phyloP scores from a whole-genome alignment of 129 eudicot genomes.

The Arctium lappa region DNA sequence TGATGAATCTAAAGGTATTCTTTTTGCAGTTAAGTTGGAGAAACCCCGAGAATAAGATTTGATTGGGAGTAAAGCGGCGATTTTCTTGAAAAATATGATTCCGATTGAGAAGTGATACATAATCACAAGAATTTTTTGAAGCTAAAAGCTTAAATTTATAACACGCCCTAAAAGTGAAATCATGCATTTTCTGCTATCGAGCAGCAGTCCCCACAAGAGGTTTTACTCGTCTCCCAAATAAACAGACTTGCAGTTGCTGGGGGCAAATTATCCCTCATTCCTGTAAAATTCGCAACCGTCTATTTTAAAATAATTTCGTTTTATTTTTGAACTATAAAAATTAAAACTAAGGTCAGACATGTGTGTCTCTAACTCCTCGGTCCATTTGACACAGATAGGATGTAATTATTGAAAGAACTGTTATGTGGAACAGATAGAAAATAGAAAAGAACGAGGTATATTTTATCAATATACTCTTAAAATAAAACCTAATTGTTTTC shows the following conservation, averaged over 20 bases:
- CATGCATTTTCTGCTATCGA: neutral
- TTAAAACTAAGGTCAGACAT: too few relatives aligned
- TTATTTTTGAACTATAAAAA: too few relatives aligned
- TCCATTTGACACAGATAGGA: too few relatives aligned
- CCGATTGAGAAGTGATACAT: constrained; percentile 32
- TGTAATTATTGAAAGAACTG: too few relatives aligned
- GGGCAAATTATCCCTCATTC: neutral
- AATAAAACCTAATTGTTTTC: too few relatives aligned
- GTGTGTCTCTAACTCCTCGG: too few relatives aligned
- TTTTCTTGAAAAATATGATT: constrained; percentile 11
- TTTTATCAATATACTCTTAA: too few relatives aligned
- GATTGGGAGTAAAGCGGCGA: constrained; percentile 15
- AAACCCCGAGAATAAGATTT: constrained; percentile 13
- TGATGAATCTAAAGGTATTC: constrained; percentile 3
- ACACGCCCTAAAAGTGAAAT: constrained; percentile 11
- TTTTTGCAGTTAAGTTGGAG: constrained; percentile 19
- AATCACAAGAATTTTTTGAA: neutral
- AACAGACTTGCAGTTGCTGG: neutral
- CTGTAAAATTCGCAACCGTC: too few relatives aligned
- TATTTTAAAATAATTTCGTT: too few relatives aligned
- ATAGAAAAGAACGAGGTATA: too few relatives aligned
- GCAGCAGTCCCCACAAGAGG: neutral
- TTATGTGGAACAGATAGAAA: too few relatives aligned
- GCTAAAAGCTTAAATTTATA: neutral
- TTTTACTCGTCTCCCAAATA: neutral